phyloP scores from a whole-genome alignment of 2,329 filamentous ascomycete genomes.

The Coniochaeta sp. region DNA sequence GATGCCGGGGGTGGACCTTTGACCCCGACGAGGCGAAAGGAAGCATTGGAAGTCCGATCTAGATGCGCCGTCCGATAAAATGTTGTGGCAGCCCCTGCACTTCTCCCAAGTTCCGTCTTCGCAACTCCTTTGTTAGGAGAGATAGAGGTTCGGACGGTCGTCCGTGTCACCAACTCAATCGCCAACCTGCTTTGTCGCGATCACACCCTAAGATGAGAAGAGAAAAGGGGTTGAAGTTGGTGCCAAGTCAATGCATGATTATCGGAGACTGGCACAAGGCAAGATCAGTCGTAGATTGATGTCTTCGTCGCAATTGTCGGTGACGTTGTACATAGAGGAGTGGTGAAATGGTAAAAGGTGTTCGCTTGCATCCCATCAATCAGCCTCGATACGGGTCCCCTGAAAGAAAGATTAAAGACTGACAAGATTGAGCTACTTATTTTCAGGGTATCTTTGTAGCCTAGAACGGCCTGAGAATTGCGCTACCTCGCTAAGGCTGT shows the following conservation, averaged over 20 bases:
- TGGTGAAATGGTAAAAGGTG: slow-evolving; percentile 1
- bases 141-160: neutral
- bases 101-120: neutral
- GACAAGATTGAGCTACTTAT: neutral
- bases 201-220: neutral
- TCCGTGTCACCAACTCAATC: neutral
- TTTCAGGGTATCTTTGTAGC: neutral
- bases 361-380: slow-evolving; percentile 2
- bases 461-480: neutral
- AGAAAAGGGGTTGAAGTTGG: neutral
- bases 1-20: slow-evolving; percentile 82
- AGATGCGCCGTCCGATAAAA: neutral
- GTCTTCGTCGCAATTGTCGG: neutral
- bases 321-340: neutral
- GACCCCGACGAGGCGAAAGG: slow-evolving; percentile 48
- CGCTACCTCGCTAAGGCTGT: neutral
- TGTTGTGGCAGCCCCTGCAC: neutral
- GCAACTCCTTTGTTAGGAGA: neutral
- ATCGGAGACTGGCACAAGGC: neutral
- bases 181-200: neutral
- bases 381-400: neutral
- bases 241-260: slow-evolving; percentile 1
- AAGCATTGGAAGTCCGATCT: slow-evolving; percentile 39
- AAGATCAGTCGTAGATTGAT: neutral
- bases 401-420: neutral